Evolutionary conservation across 106 monocot species (phyloP).

Genomic region (Amphibolis antarctica): DNA sequence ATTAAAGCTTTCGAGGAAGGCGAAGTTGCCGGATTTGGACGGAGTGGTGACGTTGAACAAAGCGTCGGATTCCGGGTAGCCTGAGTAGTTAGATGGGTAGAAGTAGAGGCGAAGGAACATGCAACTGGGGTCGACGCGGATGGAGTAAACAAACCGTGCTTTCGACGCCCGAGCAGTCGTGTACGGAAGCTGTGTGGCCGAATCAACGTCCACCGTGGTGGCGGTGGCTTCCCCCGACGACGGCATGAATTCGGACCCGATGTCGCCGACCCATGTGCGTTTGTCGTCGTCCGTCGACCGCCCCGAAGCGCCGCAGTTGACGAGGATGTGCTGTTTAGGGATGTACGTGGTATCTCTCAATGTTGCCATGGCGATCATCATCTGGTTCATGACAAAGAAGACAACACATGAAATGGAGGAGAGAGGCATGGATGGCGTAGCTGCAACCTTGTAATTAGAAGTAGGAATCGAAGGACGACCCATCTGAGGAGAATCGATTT

Average conservation of each 20-base stretch:
- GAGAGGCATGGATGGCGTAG: no score
- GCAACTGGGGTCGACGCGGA: conserved; percentile 37
- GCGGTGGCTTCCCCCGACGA: background rate
- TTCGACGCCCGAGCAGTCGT: conserved; percentile 29
- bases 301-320: background rate
- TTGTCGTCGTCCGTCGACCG: background rate
- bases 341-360: background rate
- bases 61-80: conserved; percentile 17
- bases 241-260: background rate
- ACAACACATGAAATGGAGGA: no score
- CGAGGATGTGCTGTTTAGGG: background rate
- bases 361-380: no score
- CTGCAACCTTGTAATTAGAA: no score
- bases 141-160: conserved; percentile 51
- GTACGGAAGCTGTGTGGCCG: background rate
- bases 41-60: conserved; percentile 45
- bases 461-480: no score
- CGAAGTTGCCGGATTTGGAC: conserved; percentile 20
- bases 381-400: no score
- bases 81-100: conserved; percentile 34
- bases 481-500: no score
- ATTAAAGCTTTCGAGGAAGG: conserved; percentile 54
- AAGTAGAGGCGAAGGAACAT: conserved; percentile 65
- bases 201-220: background rate
- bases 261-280: conserved; percentile 5